Percentiles rank a stretch among this genome's conserved stretches.
Evolutionary conservation across 1,139 yeast genomes (phyloP).

Genomic region (Pneumocystis jirovecii): DNA sequence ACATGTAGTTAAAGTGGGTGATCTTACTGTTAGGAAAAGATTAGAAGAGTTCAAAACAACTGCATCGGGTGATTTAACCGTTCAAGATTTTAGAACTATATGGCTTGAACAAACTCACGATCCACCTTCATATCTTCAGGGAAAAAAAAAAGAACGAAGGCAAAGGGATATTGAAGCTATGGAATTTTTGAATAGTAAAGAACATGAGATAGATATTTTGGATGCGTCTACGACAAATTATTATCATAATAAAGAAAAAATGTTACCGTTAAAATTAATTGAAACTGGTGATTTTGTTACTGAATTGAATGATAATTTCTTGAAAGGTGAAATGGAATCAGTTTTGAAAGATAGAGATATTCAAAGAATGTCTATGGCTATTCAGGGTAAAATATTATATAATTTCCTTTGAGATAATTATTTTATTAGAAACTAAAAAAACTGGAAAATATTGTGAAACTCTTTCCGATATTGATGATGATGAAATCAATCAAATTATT

Average conservation of each 20-base stretch:
- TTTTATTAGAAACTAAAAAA: not conserved
- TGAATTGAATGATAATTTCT: conserved; percentile 9
- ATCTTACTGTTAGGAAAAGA: conserved; percentile 79
- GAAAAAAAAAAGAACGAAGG: conserved; percentile 29
- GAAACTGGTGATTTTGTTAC: not conserved
- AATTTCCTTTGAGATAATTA: conserved; percentile 9
- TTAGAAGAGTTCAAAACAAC: conserved; percentile 77
- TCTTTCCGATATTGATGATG: conserved; percentile 69
- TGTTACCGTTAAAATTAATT: not conserved
- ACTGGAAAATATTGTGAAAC: conserved; percentile 17
- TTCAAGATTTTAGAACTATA: conserved; percentile 51
- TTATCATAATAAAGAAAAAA: not conserved
- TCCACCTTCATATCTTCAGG: conserved; percentile 70
- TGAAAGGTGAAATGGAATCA: conserved; percentile 12
- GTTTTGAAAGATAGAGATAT: conserved; percentile 20
- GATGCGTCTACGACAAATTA: conserved; percentile 11
- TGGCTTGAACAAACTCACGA: conserved; percentile 36
- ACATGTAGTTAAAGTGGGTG: conserved; percentile 90
- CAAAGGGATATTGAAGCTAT: conserved; percentile 23
- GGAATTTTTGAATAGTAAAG: conserved; percentile 12
- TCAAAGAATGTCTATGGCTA: conserved; percentile 7
- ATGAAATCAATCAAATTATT: conserved; percentile 46
- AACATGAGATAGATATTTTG: conserved; percentile 14
- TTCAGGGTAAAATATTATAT: conserved; percentile 14
- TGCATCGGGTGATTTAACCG: conserved; percentile 54